Conservation (phyloP, 805 yeast genomes). For the Ogataea philodendri region DNA sequence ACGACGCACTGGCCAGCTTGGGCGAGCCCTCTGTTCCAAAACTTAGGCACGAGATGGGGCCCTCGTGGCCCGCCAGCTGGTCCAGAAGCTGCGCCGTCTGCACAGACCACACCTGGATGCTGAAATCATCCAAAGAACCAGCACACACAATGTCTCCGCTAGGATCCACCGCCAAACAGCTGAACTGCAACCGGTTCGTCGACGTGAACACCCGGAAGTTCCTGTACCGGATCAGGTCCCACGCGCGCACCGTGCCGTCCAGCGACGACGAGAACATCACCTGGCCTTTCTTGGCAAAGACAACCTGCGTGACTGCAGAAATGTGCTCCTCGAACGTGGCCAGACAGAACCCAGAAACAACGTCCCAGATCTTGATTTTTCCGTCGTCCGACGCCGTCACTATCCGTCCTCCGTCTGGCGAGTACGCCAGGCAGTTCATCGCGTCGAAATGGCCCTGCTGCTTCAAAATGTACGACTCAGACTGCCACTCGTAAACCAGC, state of each 20-base stretch:
- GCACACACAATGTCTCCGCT: conserved; percentile 97
- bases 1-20: conserved; percentile 83
- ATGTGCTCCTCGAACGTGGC: conserved; percentile 91
- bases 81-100: conserved; percentile 93
- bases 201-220: conserved; percentile 95
- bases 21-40: conserved; percentile 74
- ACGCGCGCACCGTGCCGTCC: conserved; percentile 96
- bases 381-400: conserved; percentile 98
- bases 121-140: conserved; percentile 85
- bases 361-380: conserved; percentile 95
- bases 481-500: conserved; percentile 97
- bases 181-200: conserved; percentile 81
- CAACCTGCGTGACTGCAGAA: conserved; percentile 82
- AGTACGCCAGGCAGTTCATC: conserved; percentile 76
- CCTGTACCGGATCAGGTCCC: conserved; percentile 91
- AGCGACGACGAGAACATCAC: conserved; percentile 87
- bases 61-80: conserved; percentile 88
- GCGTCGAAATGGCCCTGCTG: conserved; percentile 98
- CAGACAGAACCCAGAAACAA: conserved; percentile 85
- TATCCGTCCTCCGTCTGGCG: conserved; percentile 91
- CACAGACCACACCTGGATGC: conserved; percentile 94
- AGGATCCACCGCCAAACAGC: conserved; percentile 90
- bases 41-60: conserved; percentile 85
- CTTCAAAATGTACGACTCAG: conserved; percentile 89
- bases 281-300: conserved; percentile 85